phyloP scores from a whole-genome alignment of 2,329 filamentous ascomycete species.

The Orbilia ellipsospora region DNA sequence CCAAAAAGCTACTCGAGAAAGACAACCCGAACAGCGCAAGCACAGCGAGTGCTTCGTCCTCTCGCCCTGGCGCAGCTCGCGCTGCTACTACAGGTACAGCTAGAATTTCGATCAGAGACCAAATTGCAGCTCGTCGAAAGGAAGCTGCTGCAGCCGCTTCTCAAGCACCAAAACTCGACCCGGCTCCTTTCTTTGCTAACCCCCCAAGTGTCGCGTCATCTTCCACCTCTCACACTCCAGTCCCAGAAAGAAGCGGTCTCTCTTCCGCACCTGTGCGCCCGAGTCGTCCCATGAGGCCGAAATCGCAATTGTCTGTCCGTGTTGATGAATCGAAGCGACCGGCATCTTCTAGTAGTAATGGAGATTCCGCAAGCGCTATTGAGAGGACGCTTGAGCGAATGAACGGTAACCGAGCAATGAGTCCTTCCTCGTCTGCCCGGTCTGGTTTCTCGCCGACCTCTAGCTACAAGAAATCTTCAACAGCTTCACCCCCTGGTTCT shows the following conservation, averaged over 20 bases:
- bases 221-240: slow-evolving; percentile 60
- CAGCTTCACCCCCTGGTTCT: slow-evolving; percentile 42
- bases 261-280: slow-evolving; percentile 72
- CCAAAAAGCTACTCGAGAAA: slow-evolving; percentile 82
- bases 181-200: slow-evolving; percentile 32
- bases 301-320: slow-evolving; percentile 45
- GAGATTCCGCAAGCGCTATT: slow-evolving; percentile 51
- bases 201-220: slow-evolving; percentile 29
- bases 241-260: slow-evolving; percentile 63
- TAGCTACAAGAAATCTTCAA: slow-evolving; percentile 42
- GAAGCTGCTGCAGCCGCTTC: slow-evolving; percentile 51
- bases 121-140: slow-evolving; percentile 71
- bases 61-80: slow-evolving; percentile 18
- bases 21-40: slow-evolving; percentile 78
- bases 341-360: slow-evolving; percentile 54
- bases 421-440: slow-evolving; percentile 54
- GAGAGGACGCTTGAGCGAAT: slow-evolving; percentile 48
- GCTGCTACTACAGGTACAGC: slow-evolving; percentile 67
- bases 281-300: slow-evolving; percentile 52
- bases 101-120: slow-evolving; percentile 79
- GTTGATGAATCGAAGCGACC: slow-evolving; percentile 50
- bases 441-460: slow-evolving; percentile 52
- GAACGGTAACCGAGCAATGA: slow-evolving; percentile 53
- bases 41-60: slow-evolving; percentile 57
- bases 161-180: slow-evolving; percentile 60